Evolutionary conservation across 2,329 filamentous ascomycete genomes (phyloP).

Genomic region (Pseudocercospora cruenta): DNA sequence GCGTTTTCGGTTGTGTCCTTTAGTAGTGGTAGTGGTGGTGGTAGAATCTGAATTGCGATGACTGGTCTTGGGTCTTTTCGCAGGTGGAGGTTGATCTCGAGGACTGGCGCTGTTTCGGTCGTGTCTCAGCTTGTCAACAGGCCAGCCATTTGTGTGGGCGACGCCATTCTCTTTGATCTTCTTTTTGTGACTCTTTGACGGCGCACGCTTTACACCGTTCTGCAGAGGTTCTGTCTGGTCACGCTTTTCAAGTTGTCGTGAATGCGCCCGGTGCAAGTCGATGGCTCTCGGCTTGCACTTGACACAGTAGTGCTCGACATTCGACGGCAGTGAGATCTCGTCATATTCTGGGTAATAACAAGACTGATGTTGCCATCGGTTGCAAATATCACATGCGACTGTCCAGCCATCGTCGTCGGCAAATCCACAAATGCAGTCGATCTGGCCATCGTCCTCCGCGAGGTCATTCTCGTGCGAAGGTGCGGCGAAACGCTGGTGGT

Average conservation of each 20-base stretch:
- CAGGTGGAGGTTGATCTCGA: conserved; percentile 60
- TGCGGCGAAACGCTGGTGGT: conserved; percentile 30
- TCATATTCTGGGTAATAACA: conserved; percentile 84
- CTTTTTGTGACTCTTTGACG: conserved; percentile 85
- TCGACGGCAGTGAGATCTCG: conserved; percentile 63
- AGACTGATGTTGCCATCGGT: conserved; percentile 97
- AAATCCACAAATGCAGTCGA: conserved; percentile 96
- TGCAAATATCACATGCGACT: conserved; percentile 92
- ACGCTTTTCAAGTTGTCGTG: conserved; percentile 34
- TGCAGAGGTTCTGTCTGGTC: conserved; percentile 64
- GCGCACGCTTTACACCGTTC: conserved; percentile 64
- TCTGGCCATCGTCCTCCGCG: conserved; percentile 84
- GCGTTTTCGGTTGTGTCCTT: conserved; percentile 63
- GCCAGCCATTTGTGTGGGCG: conserved; percentile 68
- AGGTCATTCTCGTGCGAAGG: conserved; percentile 21
- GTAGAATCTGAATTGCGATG: conserved; percentile 80
- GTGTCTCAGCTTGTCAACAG: conserved; percentile 61
- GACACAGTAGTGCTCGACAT: conserved; percentile 75
- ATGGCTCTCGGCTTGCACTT: conserved; percentile 81
- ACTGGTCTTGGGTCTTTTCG: conserved; percentile 79
- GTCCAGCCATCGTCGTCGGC: conserved; percentile 96
- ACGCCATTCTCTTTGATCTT: conserved; percentile 69
- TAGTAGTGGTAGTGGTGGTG: conserved; percentile 67
- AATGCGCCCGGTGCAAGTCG: conserved; percentile 73
- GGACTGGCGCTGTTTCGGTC: conserved; percentile 56